Conservation (phyloP, 1,139 yeast species). For the Kodamaea fungicola region DNA sequence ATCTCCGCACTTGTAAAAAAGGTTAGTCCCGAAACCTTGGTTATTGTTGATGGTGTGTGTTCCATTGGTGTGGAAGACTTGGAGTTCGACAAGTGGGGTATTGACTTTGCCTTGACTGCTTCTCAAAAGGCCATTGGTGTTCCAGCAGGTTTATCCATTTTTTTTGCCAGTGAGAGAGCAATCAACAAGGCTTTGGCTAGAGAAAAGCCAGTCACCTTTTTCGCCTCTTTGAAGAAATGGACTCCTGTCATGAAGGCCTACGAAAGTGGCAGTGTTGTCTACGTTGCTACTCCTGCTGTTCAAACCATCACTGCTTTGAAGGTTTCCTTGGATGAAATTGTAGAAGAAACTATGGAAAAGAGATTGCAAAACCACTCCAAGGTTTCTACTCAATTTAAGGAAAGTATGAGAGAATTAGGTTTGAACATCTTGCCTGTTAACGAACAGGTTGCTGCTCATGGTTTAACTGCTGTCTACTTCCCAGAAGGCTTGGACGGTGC, state of each 20-base stretch:
- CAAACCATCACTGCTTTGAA: constrained; percentile 81
- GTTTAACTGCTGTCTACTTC: constrained; percentile 82
- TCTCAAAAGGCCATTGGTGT: constrained; percentile 96
- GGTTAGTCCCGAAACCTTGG: constrained; percentile 73
- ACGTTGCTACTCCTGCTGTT: constrained; percentile 93
- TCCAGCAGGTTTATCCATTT: constrained; percentile 86
- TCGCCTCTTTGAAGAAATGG: constrained; percentile 83
- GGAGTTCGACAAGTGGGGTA: constrained; percentile 85
- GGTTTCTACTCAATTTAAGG: constrained; percentile 66
- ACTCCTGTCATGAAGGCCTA: constrained; percentile 83
- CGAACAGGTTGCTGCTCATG: constrained; percentile 72
- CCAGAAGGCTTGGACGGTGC: constrained; percentile 73
- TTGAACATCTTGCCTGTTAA: constrained; percentile 64
- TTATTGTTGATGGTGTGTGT: constrained; percentile 92
- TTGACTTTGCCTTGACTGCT: constrained; percentile 85
- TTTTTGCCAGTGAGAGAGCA: constrained; percentile 75
- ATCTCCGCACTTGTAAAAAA: constrained; percentile 60
- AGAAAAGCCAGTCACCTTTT: constrained; percentile 58
- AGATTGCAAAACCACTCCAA: constrained; percentile 63
- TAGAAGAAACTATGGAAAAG: constrained; percentile 53
- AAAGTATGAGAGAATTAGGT: constrained; percentile 52
- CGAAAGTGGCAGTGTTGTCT: constrained; percentile 77
- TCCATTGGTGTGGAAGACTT: constrained; percentile 86
- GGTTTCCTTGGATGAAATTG: constrained; percentile 72
- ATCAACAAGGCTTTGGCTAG: constrained; percentile 56